A percentile compares a stretch with the other conserved stretches of the same genome.
Conservation (phyloP, 306 rosid species). For the Prunus salicina region DNA sequence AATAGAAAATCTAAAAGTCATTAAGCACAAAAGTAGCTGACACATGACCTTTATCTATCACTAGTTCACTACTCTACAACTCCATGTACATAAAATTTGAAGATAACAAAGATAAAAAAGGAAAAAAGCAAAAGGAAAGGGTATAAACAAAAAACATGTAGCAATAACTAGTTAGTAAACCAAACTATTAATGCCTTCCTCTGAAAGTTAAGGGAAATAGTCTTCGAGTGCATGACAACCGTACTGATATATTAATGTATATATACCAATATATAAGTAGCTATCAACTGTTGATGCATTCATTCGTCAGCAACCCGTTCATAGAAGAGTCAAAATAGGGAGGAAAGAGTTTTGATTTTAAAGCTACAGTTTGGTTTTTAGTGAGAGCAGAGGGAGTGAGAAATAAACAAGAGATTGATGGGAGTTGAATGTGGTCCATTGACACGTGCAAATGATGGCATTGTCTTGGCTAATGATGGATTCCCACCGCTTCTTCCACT, state of each 20-base stretch:
- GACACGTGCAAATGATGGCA: conserved; percentile 91
- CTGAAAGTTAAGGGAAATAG: neutral
- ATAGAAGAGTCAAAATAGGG: neutral
- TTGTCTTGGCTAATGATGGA: conserved; percentile 70
- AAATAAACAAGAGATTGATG: neutral
- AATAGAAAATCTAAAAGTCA: conserved; percentile 39
- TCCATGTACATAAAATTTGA: neutral
- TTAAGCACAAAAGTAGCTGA: conserved; percentile 13
- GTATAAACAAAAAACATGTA: too few relatives aligned
- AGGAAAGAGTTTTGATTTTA: neutral
- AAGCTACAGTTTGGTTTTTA: conserved; percentile 23
- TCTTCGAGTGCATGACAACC: too few relatives aligned
- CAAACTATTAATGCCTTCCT: too few relatives aligned
- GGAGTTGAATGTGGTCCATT: conserved; percentile 48
- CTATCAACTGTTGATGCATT: too few relatives aligned
- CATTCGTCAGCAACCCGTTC: too few relatives aligned
- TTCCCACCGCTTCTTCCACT: conserved; percentile 89
- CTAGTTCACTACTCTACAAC: neutral
- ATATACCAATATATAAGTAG: too few relatives aligned
- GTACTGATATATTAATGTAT: too few relatives aligned
- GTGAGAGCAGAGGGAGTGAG: neutral
- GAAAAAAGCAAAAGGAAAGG: neutral
- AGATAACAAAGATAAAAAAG: neutral
- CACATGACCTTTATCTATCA: conserved; percentile 15
- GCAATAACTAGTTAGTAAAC: too few relatives aligned